These are phyloP conservation scores for Rhizopogon vulgaris DNA, from an alignment of 768 basidiomycete genomes.

Conservation along the genomic window DNA sequence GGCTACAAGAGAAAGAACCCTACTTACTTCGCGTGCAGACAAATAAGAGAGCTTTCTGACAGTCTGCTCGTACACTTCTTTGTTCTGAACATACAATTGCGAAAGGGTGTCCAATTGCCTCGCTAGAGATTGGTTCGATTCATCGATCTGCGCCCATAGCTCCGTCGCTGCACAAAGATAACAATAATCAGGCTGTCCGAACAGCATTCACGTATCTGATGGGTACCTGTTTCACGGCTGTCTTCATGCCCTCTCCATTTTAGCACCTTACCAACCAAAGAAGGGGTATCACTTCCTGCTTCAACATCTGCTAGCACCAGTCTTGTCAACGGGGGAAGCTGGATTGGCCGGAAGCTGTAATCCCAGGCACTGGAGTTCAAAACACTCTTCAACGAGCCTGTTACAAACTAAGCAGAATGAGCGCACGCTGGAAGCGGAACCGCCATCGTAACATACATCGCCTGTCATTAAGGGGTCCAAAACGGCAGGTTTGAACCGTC, in stretches of 20 bases:
- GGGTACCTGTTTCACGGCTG: slow-evolving; percentile 47
- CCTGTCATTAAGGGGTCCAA: slow-evolving; percentile 58
- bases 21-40: slow-evolving; percentile 48
- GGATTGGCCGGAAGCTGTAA: slow-evolving; percentile 59
- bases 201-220: neutral
- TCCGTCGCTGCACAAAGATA: slow-evolving; percentile 40
- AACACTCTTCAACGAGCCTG: slow-evolving; percentile 32
- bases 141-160: slow-evolving; percentile 61
- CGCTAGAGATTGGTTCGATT: slow-evolving; percentile 55
- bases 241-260: slow-evolving; percentile 67
- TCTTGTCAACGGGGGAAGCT: slow-evolving; percentile 76
- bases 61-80: slow-evolving; percentile 44
- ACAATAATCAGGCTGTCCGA: neutral
- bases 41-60: slow-evolving; percentile 59
- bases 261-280: slow-evolving; percentile 85
- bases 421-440: neutral
- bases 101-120: slow-evolving; percentile 46
- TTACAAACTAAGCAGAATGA: slow-evolving; percentile 8
- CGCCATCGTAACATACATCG: slow-evolving; percentile 14
- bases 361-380: slow-evolving; percentile 73
- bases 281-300: slow-evolving; percentile 93
- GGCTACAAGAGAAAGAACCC: neutral
- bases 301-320: slow-evolving; percentile 94
- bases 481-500: slow-evolving; percentile 73
- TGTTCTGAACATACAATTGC: slow-evolving; percentile 40